Conservation (phyloP, 2,329 filamentous ascomycete species). For the Chrysoporthe austroafricana region DNA sequence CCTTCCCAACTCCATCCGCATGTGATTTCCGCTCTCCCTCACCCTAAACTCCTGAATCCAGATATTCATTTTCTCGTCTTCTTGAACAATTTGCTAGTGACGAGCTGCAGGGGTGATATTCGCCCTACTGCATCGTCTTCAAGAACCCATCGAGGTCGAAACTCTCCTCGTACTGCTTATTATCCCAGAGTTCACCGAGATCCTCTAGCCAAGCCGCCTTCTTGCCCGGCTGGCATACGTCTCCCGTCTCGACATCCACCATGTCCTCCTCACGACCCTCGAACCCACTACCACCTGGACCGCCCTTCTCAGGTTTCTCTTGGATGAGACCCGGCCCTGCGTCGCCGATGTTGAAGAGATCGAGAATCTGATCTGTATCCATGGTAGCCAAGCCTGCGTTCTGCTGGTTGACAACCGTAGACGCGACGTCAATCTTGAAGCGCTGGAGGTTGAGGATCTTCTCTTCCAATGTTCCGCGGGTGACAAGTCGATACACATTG, state of each 20-base stretch:
- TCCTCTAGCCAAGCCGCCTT: slow-evolving; percentile 92
- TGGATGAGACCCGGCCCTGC: slow-evolving; percentile 68
- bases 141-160: slow-evolving; percentile 96
- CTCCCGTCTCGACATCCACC: slow-evolving; percentile 89
- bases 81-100: neutral
- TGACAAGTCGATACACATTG: slow-evolving; percentile 97
- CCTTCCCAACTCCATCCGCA: slow-evolving; percentile 8
- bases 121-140: slow-evolving; percentile 77
- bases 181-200: slow-evolving; percentile 94
- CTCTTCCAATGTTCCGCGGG: slow-evolving; percentile 92
- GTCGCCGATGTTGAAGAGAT: slow-evolving; percentile 91
- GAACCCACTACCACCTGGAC: slow-evolving; percentile 55
- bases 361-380: slow-evolving; percentile 98
- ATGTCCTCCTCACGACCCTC: slow-evolving; percentile 79
- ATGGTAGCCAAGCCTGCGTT: slow-evolving; percentile 93
- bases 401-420: slow-evolving; percentile 97
- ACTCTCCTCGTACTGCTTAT: slow-evolving; percentile 96
- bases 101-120: neutral
- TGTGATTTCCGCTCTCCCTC: neutral
- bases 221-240: slow-evolving; percentile 92
- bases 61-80: slow-evolving; percentile 76
- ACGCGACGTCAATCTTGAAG: slow-evolving; percentile 99
- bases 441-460: slow-evolving; percentile 98
- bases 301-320: slow-evolving; percentile 53
- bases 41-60: slow-evolving; percentile 32